Conservation (phyloP, 345 rosid species). For the Hibiscus trionum region DNA sequence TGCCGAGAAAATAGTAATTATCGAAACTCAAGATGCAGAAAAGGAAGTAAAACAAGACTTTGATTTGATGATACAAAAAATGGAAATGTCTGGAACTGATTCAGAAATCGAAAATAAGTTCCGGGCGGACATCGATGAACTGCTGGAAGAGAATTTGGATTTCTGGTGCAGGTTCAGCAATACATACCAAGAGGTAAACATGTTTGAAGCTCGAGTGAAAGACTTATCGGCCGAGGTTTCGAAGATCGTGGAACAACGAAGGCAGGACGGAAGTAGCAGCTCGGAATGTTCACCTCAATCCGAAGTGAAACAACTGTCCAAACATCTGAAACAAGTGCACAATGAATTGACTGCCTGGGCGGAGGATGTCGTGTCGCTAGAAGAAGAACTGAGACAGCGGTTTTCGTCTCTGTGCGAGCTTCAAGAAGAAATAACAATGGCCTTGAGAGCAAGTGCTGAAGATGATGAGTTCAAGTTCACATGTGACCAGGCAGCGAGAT, state of each 20-base stretch:
- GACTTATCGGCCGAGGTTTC: constrained; percentile 54
- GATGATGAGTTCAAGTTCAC: constrained; percentile 85
- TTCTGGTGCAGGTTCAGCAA: constrained; percentile 78
- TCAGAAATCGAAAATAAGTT: constrained; percentile 54
- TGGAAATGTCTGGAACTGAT: constrained; percentile 22
- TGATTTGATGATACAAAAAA: constrained; percentile 13
- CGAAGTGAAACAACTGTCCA: constrained; percentile 59
- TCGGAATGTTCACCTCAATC: constrained; percentile 37
- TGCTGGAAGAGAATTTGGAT: constrained; percentile 74
- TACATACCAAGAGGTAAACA: constrained; percentile 65
- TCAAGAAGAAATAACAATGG: constrained; percentile 61
- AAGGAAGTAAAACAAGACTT: constrained; percentile 27
- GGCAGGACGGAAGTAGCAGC: constrained; percentile 43
- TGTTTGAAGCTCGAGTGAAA: constrained; percentile 51
- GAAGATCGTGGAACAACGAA: constrained; percentile 25
- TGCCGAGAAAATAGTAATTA: constrained; percentile 21
- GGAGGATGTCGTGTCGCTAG: constrained; percentile 50
- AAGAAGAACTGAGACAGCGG: constrained; percentile 59
- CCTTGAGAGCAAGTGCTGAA: constrained; percentile 68
- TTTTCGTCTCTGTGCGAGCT: constrained; percentile 59
- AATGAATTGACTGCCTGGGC: constrained; percentile 60
- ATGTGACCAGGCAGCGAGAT: constrained; percentile 92
- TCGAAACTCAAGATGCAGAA: constrained; percentile 12
- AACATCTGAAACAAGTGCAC: constrained; percentile 60
- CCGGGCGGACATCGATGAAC: constrained; percentile 49